A percentile compares a stretch with the other conserved stretches of the same genome.
These are phyloP conservation scores for Salix koriyanagi DNA, from an alignment of 345 rosid species.

Conservation along the genomic window DNA sequence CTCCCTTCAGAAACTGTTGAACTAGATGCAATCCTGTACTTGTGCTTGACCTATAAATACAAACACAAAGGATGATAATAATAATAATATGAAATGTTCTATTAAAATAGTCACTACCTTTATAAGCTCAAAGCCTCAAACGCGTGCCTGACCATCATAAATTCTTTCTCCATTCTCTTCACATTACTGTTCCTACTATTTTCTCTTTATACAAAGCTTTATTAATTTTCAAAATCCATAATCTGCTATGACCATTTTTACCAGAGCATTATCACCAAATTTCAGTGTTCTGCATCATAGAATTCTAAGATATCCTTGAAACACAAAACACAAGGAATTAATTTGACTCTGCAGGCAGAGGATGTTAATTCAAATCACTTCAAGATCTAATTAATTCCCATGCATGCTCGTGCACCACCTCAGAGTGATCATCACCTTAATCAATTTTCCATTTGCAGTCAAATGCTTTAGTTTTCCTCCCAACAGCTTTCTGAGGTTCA, in stretches of 20 bases:
- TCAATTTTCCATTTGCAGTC: slow-evolving; percentile 70
- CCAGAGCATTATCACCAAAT: not conserved
- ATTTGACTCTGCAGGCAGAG: not conserved
- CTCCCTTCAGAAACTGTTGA: slow-evolving; percentile 41
- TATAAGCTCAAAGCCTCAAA: not conserved
- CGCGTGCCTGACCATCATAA: not conserved
- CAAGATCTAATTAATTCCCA: not conserved
- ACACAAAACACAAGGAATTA: not conserved
- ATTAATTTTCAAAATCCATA: no score
- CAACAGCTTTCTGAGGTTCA: slow-evolving; percentile 71
- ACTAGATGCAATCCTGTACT: slow-evolving; percentile 51
- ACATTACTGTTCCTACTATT: not conserved
- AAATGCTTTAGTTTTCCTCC: slow-evolving; percentile 70
- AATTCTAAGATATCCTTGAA: not conserved
- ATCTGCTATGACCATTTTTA: no score
- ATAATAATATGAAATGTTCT: not conserved
- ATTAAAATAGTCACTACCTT: not conserved
- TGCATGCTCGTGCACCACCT: not conserved
- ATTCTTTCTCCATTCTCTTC: not conserved
- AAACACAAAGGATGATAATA: not conserved
- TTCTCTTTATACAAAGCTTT: not conserved
- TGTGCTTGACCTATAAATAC: slow-evolving; percentile 61
- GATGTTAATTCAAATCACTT: not conserved
- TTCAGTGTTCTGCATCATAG: not conserved
- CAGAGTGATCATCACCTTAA: slow-evolving; percentile 51